phyloP scores from a whole-genome alignment of 805 yeast species.

The Yarrowia sp. region DNA sequence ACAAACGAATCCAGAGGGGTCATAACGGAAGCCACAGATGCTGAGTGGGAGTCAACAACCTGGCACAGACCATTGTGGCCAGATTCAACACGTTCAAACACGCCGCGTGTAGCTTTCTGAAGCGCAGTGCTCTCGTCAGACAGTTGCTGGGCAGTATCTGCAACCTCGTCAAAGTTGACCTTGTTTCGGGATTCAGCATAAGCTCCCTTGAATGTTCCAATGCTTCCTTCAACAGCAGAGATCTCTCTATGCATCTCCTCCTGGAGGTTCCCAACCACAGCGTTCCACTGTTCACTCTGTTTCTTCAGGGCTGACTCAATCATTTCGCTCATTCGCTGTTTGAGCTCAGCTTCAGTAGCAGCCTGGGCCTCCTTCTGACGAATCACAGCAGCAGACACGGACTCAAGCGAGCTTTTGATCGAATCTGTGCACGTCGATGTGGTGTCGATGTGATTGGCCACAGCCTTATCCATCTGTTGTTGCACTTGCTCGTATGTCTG shows the following conservation, averaged over 20 bases:
- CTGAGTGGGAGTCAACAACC: background rate
- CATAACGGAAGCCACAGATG: slow-evolving; percentile 16
- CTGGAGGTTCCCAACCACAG: background rate
- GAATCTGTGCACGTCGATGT: background rate
- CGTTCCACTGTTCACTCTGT: slow-evolving; percentile 17
- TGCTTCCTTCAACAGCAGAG: slow-evolving; percentile 9
- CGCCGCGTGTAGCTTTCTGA: slow-evolving; percentile 1
- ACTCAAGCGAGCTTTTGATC: slow-evolving; percentile 6
- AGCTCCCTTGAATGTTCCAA: background rate
- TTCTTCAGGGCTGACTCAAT: slow-evolving; percentile 19
- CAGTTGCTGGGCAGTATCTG: background rate
- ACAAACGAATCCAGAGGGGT: slow-evolving; percentile 25
- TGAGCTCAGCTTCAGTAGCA: slow-evolving; percentile 19
- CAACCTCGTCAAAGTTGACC: slow-evolving; percentile 1
- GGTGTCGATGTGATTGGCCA: background rate
- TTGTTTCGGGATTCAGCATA: background rate
- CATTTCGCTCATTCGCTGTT: slow-evolving; percentile 20
- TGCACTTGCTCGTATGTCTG: background rate
- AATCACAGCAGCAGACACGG: background rate
- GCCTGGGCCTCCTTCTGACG: slow-evolving; percentile 19
- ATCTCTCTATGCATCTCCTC: slow-evolving; percentile 6
- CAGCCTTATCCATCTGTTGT: slow-evolving; percentile 1
- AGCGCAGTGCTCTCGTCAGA: background rate
- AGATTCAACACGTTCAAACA: background rate
- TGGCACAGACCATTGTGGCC: background rate